Conservation (phyloP, 2,329 filamentous ascomycete species). For the Trichoderma koningiopsis region DNA sequence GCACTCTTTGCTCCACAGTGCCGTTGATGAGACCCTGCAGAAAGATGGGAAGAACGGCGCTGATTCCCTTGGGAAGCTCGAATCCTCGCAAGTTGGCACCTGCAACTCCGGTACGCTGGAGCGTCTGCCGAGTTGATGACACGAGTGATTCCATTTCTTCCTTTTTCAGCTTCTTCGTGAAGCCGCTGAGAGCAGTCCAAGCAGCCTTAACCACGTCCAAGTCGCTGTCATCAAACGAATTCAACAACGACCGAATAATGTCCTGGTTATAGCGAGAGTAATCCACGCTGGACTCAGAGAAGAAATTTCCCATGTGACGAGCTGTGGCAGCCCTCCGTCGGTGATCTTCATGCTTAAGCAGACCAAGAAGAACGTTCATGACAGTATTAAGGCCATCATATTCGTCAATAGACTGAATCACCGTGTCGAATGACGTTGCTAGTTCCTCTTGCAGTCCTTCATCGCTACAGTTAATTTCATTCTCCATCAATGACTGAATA, state of each 20-base stretch:
- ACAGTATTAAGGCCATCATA: constrained; percentile 92
- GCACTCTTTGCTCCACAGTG: constrained; percentile 85
- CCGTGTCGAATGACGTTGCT: constrained; percentile 79
- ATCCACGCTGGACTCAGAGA: constrained; percentile 76
- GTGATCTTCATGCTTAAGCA: constrained; percentile 93
- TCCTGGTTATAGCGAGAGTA: constrained; percentile 97
- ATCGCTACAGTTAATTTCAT: constrained; percentile 76
- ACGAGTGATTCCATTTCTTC: constrained; percentile 98
- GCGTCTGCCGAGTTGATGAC: constrained; percentile 78
- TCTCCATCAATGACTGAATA: constrained; percentile 92
- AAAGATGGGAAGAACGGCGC: constrained; percentile 94
- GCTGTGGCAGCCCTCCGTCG: constrained; percentile 77
- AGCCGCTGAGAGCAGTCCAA: constrained; percentile 82
- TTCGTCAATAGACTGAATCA: constrained; percentile 91
- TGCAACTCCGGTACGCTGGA: constrained; percentile 85
- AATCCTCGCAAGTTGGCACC: constrained; percentile 87
- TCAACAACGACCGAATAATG: constrained; percentile 84
- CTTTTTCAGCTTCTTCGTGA: constrained; percentile 88
- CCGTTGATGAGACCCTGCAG: constrained; percentile 98
- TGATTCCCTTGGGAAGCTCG: constrained; percentile 92
- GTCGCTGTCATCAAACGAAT: constrained; percentile 90
- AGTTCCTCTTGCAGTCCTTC: constrained; percentile 74
- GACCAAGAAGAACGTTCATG: constrained; percentile 87
- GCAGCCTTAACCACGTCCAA: constrained; percentile 81
- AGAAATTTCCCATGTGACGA: constrained; percentile 82